phyloP scores from a whole-genome alignment of 805 yeast genomes.

The Metschnikowia lunata region DNA sequence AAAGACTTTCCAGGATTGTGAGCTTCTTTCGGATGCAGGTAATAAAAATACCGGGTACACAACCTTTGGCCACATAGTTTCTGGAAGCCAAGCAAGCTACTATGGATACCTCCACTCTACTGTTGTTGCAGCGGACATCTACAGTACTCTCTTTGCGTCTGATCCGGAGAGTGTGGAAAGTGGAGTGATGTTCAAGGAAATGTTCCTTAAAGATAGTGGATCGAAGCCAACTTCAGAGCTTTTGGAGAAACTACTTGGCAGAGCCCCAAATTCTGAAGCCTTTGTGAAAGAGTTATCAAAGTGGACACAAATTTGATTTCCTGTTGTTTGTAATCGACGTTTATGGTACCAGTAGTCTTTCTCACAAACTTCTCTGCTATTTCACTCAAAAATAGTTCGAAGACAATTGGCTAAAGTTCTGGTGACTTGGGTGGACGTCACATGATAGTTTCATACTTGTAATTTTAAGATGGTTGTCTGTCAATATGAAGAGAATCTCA shows the following conservation, averaged over 20 bases:
- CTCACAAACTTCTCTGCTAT: no score
- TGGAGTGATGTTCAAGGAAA: constrained; percentile 58
- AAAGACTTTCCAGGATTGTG: constrained; percentile 54
- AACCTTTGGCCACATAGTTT: constrained; percentile 73
- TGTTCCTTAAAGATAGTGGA: constrained; percentile 68
- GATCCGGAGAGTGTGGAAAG: constrained; percentile 57
- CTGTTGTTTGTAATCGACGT: no score
- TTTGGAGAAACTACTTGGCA: constrained; percentile 62
- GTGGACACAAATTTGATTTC: no score
- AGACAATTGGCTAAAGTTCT: no score
- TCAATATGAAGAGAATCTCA: no score
- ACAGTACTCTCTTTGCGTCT: constrained; percentile 58
- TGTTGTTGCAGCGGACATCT: constrained; percentile 85
- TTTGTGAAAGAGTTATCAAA: constrained; percentile 18
- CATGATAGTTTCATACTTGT: no score
- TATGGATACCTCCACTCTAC: constrained; percentile 84
- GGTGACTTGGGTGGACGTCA: no score
- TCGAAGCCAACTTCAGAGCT: constrained; percentile 63
- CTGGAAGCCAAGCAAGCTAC: constrained; percentile 82
- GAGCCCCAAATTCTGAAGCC: constrained; percentile 70
- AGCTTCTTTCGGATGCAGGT: constrained; percentile 53
- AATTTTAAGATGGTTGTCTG: no score
- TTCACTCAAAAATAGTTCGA: no score
- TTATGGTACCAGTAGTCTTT: no score
- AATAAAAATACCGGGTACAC: constrained; percentile 58